phyloP scores from a whole-genome alignment of 2,329 filamentous ascomycete genomes.

The Xylaria polymorpha region DNA sequence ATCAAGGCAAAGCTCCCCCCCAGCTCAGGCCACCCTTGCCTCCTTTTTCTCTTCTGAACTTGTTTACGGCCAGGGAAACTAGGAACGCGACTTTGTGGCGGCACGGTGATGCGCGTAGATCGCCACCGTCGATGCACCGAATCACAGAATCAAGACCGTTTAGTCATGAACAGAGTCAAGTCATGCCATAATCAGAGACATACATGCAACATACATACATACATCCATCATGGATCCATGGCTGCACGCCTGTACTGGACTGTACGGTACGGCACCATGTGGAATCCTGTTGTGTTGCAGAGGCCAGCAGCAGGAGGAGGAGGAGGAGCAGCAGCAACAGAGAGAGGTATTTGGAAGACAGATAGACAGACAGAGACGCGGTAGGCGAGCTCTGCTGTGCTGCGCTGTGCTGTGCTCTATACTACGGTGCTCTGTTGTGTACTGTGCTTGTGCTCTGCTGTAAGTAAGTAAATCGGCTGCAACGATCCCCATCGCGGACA shows the following conservation, averaged over 20 bases:
- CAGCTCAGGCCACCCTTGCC: conserved; percentile 17
- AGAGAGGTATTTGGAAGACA: conserved; percentile 22
- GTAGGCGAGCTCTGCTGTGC: conserved; percentile 17
- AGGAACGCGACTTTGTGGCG: conserved; percentile 20
- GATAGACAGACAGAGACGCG: conserved; percentile 4
- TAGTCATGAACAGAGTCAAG: conserved; percentile 11
- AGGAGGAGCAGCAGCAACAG: background rate
- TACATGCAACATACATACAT: background rate
- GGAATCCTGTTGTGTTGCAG: conserved; percentile 24
- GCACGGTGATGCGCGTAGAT: conserved; percentile 11
- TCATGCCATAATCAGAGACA: conserved; percentile 22
- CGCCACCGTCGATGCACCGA: conserved; percentile 13
- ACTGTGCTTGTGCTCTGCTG: too few relatives aligned
- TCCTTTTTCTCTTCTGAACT: conserved; percentile 5
- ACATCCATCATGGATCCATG: background rate
- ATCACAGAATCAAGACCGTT: background rate
- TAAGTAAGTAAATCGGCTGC: conserved; percentile 19
- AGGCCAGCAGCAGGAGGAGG: background rate
- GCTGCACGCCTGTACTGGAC: conserved; percentile 9
- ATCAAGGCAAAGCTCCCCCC: conserved; percentile 24
- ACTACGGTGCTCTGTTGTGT: background rate
- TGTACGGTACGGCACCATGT: background rate
- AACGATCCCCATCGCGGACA: conserved; percentile 36
- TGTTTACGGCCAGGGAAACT: conserved; percentile 18
- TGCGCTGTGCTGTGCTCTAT: background rate